These are phyloP conservation scores for Taphrina wiesneri DNA, from an alignment of 1,139 yeast species.

Conservation along the genomic window DNA sequence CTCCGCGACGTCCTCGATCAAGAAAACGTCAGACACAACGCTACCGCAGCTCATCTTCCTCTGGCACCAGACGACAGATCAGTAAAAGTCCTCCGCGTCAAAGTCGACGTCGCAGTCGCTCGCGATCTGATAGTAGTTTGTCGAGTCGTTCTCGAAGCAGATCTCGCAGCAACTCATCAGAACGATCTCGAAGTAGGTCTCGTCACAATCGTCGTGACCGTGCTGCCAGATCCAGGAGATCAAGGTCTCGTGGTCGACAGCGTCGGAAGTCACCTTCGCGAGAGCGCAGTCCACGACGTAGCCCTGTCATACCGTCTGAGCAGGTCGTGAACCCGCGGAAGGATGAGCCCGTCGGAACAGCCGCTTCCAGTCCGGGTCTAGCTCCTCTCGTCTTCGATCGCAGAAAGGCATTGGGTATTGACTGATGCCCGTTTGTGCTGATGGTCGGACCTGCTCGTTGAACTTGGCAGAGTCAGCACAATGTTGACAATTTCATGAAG, in stretches of 20 bases:
- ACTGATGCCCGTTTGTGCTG: too few relatives aligned
- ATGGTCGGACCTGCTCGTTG: too few relatives aligned
- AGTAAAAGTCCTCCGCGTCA: neutral
- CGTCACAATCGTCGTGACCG: neutral
- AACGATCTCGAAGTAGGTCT: neutral
- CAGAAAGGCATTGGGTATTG: constrained; percentile 14
- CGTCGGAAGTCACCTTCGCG: neutral
- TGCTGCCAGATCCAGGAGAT: neutral
- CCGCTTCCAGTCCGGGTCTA: neutral
- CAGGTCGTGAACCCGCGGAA: neutral
- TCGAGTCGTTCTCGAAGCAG: constrained; percentile 3
- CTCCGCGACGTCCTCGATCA: neutral
- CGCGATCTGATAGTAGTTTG: neutral
- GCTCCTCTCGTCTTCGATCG: constrained; percentile 9
- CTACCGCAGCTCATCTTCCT: neutral
- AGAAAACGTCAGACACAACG: neutral
- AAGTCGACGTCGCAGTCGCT: neutral
- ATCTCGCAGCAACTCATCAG: neutral
- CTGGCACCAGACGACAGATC: neutral
- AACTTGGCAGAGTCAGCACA: too few relatives aligned
- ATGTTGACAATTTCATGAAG: too few relatives aligned
- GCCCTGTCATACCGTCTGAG: neutral
- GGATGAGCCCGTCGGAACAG: neutral
- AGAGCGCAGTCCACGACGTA: neutral
- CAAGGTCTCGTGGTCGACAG: neutral